Base-by-base conservation (phyloP, 106 monocot genomes). In the Cymbidium sinense region DNA sequence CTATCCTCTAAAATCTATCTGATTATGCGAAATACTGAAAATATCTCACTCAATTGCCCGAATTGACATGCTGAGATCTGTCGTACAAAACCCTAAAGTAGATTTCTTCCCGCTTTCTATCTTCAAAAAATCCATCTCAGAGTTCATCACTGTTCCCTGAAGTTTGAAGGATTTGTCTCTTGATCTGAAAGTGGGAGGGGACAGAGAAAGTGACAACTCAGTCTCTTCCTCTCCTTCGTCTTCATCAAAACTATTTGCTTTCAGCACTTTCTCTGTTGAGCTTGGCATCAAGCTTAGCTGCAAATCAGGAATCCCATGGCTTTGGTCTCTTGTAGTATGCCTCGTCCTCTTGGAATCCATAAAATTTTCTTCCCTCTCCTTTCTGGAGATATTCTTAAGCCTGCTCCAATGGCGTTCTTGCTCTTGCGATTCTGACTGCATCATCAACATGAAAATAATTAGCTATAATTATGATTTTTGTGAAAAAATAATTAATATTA, bases 31-130 rank as follows among this genome's bases (percentile, higher is more conserved):
- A 95, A 93, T 95, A 95, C 93, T 93, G 91, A 87, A 88, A 96
- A 47, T 94, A 92, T 91, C 96, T 96, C 96, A 96, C 94, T 96
- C 96, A 94, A 93, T 93, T 87, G 95, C 86, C 83, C 70, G 83
- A 75, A 96, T 93, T 43, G 91, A 89, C 95, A 95, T 93, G 95
- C 93, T 95, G 90, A 93, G 95, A 93, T 96, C 93, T 76, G 85
- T 93, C 93, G 95, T 93, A 91, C 95, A 93, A 88, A 81, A 82
- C 87, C 89, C 86, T 82, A 79, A 9, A 64, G 70, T 76, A 82
- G 83, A 86, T 81, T 83, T 88, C 43, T 44, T 76, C 54, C 77
- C 82, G 75, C 73, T 77, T 17, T 47, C 51, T 76, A 58, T 43
- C 67, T 79, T 39, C 39, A 79, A 75, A 71, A 81, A 86, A 62